Conservation (phyloP, 1,139 yeast genomes). For the Candida frijolesensis region DNA sequence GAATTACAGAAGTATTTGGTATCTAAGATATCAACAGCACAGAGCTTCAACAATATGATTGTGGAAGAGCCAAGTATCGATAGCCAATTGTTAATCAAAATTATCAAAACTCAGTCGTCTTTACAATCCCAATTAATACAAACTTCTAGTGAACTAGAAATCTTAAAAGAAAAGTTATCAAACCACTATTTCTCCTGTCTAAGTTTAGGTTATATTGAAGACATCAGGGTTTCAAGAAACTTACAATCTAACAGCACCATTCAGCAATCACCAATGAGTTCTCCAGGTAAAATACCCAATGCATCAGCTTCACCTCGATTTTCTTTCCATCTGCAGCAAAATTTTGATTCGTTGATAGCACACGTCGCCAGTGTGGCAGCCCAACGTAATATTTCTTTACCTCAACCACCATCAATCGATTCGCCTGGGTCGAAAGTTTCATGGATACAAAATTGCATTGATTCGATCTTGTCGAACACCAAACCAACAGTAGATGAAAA, state of each 20-base stretch:
- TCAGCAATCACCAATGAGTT: background rate
- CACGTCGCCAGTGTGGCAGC: slow-evolving; percentile 59
- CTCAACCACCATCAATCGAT: slow-evolving; percentile 36
- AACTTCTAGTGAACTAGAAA: slow-evolving; percentile 34
- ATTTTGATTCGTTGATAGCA: slow-evolving; percentile 51
- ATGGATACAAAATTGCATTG: slow-evolving; percentile 61
- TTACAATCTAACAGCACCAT: slow-evolving; percentile 6
- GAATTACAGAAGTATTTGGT: slow-evolving; percentile 36
- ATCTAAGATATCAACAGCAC: slow-evolving; percentile 36
- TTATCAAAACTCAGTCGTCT: slow-evolving; percentile 36
- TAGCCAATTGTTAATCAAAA: slow-evolving; percentile 29
- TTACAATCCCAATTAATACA: slow-evolving; percentile 35
- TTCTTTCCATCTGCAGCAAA: slow-evolving; percentile 8
- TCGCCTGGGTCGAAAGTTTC: slow-evolving; percentile 34
- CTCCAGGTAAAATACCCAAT: slow-evolving; percentile 9
- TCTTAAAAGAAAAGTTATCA: slow-evolving; percentile 28
- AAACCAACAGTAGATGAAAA: background rate
- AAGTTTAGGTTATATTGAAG: slow-evolving; percentile 49
- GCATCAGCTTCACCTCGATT: slow-evolving; percentile 8
- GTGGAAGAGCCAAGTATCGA: slow-evolving; percentile 23
- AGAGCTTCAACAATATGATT: slow-evolving; percentile 33
- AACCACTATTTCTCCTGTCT: slow-evolving; percentile 49
- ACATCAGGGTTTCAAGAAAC: slow-evolving; percentile 30
- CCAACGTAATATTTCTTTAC: slow-evolving; percentile 49
- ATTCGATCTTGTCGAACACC: slow-evolving; percentile 28